Evolutionary conservation across 2,329 filamentous ascomycete genomes (phyloP), one percentile per base, ranked within the genome.

Genomic region (Colletotrichum scovillei): DNA sequence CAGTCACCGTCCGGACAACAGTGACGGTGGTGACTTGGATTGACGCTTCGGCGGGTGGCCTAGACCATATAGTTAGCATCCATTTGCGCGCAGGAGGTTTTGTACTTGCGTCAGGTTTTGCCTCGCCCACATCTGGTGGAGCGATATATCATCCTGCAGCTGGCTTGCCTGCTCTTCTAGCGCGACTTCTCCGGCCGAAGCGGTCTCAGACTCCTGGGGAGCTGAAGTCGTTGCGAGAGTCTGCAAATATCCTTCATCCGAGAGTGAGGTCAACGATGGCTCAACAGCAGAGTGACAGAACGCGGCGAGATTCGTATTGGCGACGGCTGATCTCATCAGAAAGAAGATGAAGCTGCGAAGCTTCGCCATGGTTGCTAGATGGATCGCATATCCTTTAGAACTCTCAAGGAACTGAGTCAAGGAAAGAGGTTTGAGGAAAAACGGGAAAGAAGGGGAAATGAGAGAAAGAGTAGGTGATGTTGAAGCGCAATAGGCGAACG

Each of bases 1-100:
- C 71, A 4, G 78, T 78, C 3, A 71, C 38, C 1, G 79, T 80
- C 14, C 65, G 63, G 4, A 66, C 56, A 11, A 76, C 9, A 4
- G 74, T 75, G 19, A 42, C 38, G 9, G 76, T 76, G 16, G 42
- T n/a, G 19, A 62, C 26, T 26, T 28, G 62, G 3, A 64, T 22
- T n/a, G 42, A 19, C 26, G 46, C 53, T 16, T 46, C 26, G 9
- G n/a, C 38, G 6, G 32, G 53, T 6, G 66, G 53, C 7, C 66
- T 69, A 22, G 0, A 19, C 11, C 4, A 16, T 2, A 8, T 14
- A 14, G 16, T 69, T 11, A 68, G 66, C 14, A 32, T 26, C 19
- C 8, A 9, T 55, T 12, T 19, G 9, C 9, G 12, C n/a, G 28
- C 42, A n/a, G 42, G 4, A n/a, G 7, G 11, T 8, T 5, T 19